phyloP scores from a whole-genome alignment of 208 protist species.

The Acanthamoeba sp. region DNA sequence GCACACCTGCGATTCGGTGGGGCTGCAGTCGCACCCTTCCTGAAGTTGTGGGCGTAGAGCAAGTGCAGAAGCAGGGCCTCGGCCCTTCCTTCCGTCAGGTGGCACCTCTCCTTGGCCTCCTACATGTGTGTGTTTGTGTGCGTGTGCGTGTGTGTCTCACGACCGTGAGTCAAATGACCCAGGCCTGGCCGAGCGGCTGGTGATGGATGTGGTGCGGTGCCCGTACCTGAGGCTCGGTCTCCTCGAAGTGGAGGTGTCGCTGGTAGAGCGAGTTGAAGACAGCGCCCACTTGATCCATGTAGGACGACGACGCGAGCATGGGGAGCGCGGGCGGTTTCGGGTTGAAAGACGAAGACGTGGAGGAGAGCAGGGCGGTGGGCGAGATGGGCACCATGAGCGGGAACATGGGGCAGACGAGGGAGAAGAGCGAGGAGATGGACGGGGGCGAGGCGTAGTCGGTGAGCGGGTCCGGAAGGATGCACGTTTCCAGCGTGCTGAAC shows the following conservation, averaged over 20 bases:
- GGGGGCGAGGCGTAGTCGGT: neutral
- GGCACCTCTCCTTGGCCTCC: conserved; percentile 10
- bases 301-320: neutral
- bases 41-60: conserved; percentile 24
- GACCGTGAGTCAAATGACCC: too few species aligned
- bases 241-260: neutral
- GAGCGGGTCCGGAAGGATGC: neutral
- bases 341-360: conserved; percentile 9
- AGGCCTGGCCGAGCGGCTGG: too few species aligned
- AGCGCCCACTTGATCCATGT: neutral
- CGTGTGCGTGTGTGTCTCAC: neutral
- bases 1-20: neutral
- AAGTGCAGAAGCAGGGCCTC: conserved; percentile 28
- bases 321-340: neutral
- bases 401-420: conserved; percentile 51
- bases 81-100: neutral
- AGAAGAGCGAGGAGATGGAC: neutral
- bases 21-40: neutral
- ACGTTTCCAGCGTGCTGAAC: neutral
- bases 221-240: conserved; percentile 20
- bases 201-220: neutral
- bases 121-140: neutral
- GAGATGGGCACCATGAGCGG: conserved; percentile 24
- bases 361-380: neutral
- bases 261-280: conserved; percentile 20